phyloP scores from a whole-genome alignment of 2,329 filamentous ascomycete species.

The Eutypa lata region DNA sequence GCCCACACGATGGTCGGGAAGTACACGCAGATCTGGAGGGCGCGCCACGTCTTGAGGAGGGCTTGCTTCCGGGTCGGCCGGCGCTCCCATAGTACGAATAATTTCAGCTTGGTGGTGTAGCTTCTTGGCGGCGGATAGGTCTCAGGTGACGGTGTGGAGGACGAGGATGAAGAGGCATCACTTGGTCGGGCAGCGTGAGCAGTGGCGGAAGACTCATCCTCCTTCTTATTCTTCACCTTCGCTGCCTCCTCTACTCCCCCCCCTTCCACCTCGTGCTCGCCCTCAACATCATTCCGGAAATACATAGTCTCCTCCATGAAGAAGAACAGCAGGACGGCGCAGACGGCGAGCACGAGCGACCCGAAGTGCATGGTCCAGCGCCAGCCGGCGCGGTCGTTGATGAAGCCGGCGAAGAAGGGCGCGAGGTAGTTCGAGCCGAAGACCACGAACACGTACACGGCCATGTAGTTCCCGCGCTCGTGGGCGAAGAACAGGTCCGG shows the following conservation, averaged over 20 bases:
- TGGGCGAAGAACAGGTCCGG: slow-evolving; percentile 40
- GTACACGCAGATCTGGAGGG: slow-evolving; percentile 33
- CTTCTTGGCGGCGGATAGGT: neutral
- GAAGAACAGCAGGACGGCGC: slow-evolving; percentile 43
- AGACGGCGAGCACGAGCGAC: slow-evolving; percentile 34
- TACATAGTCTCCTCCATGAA: slow-evolving; percentile 61
- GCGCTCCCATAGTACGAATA: neutral
- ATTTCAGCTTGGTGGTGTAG: neutral
- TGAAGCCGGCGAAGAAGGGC: slow-evolving; percentile 42
- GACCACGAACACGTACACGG: slow-evolving; percentile 38
- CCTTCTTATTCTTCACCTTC: slow-evolving; percentile 5
- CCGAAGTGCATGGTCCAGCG: slow-evolving; percentile 43
- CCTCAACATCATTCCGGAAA: slow-evolving; percentile 29
- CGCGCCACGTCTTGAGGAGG: slow-evolving; percentile 27
- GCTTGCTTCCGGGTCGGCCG: slow-evolving; percentile 1
- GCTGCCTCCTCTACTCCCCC: too few species aligned
- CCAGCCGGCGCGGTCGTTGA: slow-evolving; percentile 38
- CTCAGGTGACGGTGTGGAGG: too few species aligned
- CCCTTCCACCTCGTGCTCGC: too few species aligned
- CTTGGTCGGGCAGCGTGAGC: neutral
- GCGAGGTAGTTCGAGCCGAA: slow-evolving; percentile 41
- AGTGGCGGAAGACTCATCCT: slow-evolving; percentile 1
- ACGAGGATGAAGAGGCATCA: slow-evolving; percentile 1
- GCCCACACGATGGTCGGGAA: slow-evolving; percentile 12
- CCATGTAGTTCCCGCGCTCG: slow-evolving; percentile 41